Evolutionary conservation across 768 basidiomycete species (phyloP).

Genomic region (Brasilioporus rufonigricans): DNA sequence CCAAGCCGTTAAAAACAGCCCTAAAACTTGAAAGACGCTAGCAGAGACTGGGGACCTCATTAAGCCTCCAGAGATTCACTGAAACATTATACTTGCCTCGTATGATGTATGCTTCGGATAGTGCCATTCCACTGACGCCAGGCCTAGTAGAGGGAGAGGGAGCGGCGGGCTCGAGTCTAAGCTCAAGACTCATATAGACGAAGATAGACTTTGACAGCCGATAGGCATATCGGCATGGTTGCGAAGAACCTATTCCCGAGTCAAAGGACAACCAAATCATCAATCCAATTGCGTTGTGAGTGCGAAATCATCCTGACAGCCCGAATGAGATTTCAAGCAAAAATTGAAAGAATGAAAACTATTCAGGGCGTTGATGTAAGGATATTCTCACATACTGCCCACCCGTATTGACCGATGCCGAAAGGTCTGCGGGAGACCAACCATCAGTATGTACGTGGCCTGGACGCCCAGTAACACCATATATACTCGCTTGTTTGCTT

Average conservation of each 20-base stretch:
- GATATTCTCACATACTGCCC: too few relatives aligned
- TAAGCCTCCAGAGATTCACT: background rate
- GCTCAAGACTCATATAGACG: background rate
- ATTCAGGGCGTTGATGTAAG: too few relatives aligned
- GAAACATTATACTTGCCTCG: constrained; percentile 3
- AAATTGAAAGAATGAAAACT: too few relatives aligned
- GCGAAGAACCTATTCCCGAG: background rate
- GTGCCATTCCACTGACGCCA: background rate
- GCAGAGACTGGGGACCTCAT: constrained; percentile 3
- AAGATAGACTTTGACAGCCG: constrained; percentile 7
- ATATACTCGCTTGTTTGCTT: too few relatives aligned
- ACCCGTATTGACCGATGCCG: too few relatives aligned
- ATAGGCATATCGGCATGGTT: constrained; percentile 2
- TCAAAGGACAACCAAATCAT: background rate
- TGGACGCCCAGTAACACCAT: too few relatives aligned
- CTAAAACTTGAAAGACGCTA: constrained; percentile 11
- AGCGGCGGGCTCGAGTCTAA: background rate
- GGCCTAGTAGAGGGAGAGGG: background rate
- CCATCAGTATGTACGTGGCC: too few relatives aligned
- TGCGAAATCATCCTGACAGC: background rate
- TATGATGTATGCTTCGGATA: constrained; percentile 2
- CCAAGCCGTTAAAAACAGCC: constrained; percentile 16
- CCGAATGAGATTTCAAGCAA: background rate
- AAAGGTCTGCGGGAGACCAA: too few relatives aligned
- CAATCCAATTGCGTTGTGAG: background rate